These are phyloP conservation scores for Chytriomyces sp. DNA, from an alignment of 192 early-diverging fungal genomes.

Conservation along the genomic window DNA sequence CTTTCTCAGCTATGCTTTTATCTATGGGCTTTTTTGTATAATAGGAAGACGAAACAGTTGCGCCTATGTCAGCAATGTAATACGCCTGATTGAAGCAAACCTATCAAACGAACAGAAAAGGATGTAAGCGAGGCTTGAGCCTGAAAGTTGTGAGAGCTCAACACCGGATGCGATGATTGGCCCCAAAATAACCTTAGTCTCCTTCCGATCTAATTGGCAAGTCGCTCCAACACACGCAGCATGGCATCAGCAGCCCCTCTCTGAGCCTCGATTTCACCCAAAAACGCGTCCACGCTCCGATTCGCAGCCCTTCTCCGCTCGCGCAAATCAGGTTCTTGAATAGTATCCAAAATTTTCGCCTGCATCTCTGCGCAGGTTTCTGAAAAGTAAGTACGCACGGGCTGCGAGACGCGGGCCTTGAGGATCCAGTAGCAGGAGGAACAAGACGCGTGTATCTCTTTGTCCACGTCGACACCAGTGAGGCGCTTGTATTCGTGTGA, in stretches of 20 bases:
- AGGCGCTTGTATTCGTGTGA: not conserved
- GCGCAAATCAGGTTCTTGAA: slow-evolving; percentile 9
- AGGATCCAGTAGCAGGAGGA: not conserved
- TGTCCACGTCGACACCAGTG: not conserved
- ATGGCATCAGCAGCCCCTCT: not conserved
- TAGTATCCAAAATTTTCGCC: slow-evolving; percentile 5
- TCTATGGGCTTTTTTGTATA: not conserved
- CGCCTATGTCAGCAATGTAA: no score
- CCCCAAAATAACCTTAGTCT: no score
- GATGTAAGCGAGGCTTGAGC: no score
- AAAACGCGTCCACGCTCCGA: slow-evolving; percentile 5
- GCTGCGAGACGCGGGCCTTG: not conserved
- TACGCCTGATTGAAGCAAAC: no score
- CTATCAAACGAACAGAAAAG: no score
- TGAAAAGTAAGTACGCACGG: not conserved
- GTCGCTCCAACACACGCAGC: not conserved
- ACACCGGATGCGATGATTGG: no score
- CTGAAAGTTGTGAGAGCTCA: no score
- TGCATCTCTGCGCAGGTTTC: not conserved
- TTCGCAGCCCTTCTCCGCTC: slow-evolving; percentile 14
- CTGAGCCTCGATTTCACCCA: not conserved
- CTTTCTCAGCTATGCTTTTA: not conserved
- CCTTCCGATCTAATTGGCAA: no score
- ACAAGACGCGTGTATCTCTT: not conserved
- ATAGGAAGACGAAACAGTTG: no score